These are phyloP conservation scores for Ophiocordyceps camponoti-floridani DNA, from an alignment of 2,329 filamentous ascomycete species.

Conservation along the genomic window DNA sequence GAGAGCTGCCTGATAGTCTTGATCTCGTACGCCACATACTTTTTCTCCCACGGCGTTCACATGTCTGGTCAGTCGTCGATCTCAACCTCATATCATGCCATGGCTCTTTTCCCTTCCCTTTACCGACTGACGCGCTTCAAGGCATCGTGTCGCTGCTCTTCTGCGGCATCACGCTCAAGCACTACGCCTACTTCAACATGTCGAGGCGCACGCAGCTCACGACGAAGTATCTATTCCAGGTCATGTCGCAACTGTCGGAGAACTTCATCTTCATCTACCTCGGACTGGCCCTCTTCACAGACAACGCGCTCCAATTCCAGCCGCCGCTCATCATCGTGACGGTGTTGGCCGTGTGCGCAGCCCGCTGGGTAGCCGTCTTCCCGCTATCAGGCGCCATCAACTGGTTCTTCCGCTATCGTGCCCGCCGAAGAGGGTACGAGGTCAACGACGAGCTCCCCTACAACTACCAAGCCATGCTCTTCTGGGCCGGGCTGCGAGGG, in stretches of 20 bases:
- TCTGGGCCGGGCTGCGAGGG: constrained; percentile 90
- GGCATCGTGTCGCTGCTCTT: constrained; percentile 93
- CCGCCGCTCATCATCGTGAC: constrained; percentile 90
- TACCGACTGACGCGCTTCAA: constrained; percentile 17
- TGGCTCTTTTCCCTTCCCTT: no score
- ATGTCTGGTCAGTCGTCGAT: constrained; percentile 59
- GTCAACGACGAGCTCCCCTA: constrained; percentile 78
- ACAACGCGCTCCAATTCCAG: constrained; percentile 74
- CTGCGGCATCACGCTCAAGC: constrained; percentile 94
- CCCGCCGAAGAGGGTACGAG: constrained; percentile 54
- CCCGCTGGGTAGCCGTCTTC: constrained; percentile 87
- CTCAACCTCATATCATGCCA: no score
- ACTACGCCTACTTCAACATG: constrained; percentile 99
- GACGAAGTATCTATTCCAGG: constrained; percentile 93
- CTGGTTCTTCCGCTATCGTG: constrained; percentile 77
- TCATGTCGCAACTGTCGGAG: constrained; percentile 85
- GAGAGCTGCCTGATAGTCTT: constrained; percentile 89
- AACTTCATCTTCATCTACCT: constrained; percentile 99
- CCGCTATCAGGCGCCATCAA: constrained; percentile 82
- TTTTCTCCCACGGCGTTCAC: constrained; percentile 88
- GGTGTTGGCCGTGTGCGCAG: constrained; percentile 76
- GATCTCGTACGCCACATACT: constrained; percentile 92
- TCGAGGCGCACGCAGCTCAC: constrained; percentile 91
- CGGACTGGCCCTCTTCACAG: constrained; percentile 84
- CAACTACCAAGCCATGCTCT: constrained; percentile 98